These are phyloP conservation scores for Ascocoryne sarcoides DNA, from an alignment of 2,329 filamentous ascomycete species.

Conservation along the genomic window DNA sequence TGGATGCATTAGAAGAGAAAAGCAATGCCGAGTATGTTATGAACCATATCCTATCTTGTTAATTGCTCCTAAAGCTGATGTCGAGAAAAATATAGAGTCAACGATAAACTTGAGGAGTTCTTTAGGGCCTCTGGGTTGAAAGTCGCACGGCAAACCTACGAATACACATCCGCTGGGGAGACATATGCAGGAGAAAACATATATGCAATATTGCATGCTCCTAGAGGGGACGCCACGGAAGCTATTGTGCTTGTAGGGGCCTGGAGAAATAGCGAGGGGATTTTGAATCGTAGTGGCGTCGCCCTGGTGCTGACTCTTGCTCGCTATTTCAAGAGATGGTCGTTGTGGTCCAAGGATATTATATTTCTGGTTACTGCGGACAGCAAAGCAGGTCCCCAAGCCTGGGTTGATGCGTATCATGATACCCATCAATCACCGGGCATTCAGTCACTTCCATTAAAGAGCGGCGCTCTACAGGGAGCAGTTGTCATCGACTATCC, in stretches of 20 bases:
- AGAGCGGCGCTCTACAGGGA: constrained; percentile 87
- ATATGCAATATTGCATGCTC: constrained; percentile 88
- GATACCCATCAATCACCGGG: constrained; percentile 67
- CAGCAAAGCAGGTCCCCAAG: constrained; percentile 82
- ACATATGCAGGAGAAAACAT: constrained; percentile 76
- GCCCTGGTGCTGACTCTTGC: constrained; percentile 78
- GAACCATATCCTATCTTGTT: not conserved
- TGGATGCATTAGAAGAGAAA: constrained; percentile 51
- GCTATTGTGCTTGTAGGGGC: constrained; percentile 88
- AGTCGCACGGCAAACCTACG: constrained; percentile 78
- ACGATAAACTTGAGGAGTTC: constrained; percentile 65
- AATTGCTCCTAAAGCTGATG: constrained; percentile 7
- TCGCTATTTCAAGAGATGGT: constrained; percentile 96
- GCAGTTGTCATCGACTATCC: constrained; percentile 92
- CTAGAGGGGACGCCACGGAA: constrained; percentile 91
- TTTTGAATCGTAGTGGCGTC: constrained; percentile 79
- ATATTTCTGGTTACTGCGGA: constrained; percentile 85
- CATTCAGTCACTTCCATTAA: constrained; percentile 72
- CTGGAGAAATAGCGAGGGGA: constrained; percentile 72
- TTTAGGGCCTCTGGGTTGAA: constrained; percentile 76
- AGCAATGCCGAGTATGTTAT: constrained; percentile 43
- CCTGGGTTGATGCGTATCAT: constrained; percentile 97
- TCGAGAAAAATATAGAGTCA: constrained; percentile 40
- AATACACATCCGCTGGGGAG: constrained; percentile 70
- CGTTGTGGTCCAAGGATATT: constrained; percentile 97